Evolutionary conservation across 352 stramenopile species (phyloP).

Genomic region (Globisporangium heterothallicum): DNA sequence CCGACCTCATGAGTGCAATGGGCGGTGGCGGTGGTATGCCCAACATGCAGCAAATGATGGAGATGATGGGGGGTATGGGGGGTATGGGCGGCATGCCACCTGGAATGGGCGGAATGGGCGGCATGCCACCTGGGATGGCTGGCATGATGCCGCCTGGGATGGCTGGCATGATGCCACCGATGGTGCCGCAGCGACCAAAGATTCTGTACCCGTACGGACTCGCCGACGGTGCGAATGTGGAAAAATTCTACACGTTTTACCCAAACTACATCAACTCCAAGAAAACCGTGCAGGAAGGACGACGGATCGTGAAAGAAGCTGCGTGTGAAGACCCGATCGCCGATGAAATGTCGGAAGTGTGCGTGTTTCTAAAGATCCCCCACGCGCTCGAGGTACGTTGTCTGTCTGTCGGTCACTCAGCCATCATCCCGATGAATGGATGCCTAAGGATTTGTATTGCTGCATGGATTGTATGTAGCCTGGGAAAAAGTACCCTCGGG

Average conservation of each 20-base stretch:
- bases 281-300: slow-evolving; percentile 80
- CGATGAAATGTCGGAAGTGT: slow-evolving; percentile 83
- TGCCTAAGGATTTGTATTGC: background rate
- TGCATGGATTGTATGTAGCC: slow-evolving; percentile 18
- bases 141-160: slow-evolving; percentile 26
- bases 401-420: too few relatives aligned
- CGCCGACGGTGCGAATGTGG: slow-evolving; percentile 43
- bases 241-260: slow-evolving; percentile 75
- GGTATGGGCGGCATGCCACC: slow-evolving; percentile 32
- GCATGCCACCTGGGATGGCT: slow-evolving; percentile 20
- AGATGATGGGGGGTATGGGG: slow-evolving; percentile 36
- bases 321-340: slow-evolving; percentile 68
- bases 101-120: slow-evolving; percentile 38
- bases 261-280: slow-evolving; percentile 82
- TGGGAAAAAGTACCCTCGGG: slow-evolving; percentile 77
- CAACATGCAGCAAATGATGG: slow-evolving; percentile 40
- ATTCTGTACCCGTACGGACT: slow-evolving; percentile 66
- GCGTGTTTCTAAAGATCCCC: slow-evolving; percentile 70
- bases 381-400: slow-evolving; percentile 66
- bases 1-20: slow-evolving; percentile 57
- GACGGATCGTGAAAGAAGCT: slow-evolving; percentile 58
- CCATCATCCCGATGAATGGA: too few relatives aligned
- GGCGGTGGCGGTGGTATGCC: slow-evolving; percentile 34
- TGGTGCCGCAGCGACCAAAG: slow-evolving; percentile 52
- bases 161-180: slow-evolving; percentile 37